Evolutionary conservation across 305 asterid genomes (phyloP).

Genomic region (Fraxinus nigra): DNA sequence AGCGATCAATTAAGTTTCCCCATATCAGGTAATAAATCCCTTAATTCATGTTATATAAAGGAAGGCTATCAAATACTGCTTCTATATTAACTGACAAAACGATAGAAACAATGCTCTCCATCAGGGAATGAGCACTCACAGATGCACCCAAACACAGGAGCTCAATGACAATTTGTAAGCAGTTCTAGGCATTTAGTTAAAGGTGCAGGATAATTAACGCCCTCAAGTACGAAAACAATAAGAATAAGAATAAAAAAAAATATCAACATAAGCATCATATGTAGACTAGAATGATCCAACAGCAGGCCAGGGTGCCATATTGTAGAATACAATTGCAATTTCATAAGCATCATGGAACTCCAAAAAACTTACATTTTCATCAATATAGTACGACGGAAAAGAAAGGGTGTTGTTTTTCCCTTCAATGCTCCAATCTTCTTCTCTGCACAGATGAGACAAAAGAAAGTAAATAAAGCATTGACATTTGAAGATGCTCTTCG

Average conservation of each 20-base stretch:
- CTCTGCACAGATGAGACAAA: constrained; percentile 61
- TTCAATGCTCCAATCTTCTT: constrained; percentile 88
- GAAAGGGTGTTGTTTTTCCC: constrained; percentile 77
- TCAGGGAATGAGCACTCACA: not conserved
- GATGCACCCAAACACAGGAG: not conserved
- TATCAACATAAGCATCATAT: not conserved
- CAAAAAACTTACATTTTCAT: constrained; percentile 81
- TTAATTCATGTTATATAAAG: not conserved
- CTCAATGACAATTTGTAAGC: not conserved
- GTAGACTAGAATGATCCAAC: not conserved
- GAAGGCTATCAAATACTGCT: constrained; percentile 1
- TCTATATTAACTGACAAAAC: not conserved
- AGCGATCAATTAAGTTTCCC: constrained; percentile 13
- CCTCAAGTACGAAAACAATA: not conserved
- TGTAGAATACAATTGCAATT: not conserved
- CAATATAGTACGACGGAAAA: constrained; percentile 96
- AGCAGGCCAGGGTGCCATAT: not conserved
- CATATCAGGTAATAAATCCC: constrained; percentile 4
- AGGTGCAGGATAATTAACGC: not conserved
- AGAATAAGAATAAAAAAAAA: not conserved
- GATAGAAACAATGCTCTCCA: not conserved
- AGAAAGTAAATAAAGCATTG: constrained; percentile 18
- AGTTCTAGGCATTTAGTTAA: not conserved
- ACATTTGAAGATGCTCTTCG: constrained; percentile 9
- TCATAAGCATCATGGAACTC: constrained; percentile 18